Conservation (phyloP, 805 yeast genomes). For the Candida khao-thaluensis region DNA sequence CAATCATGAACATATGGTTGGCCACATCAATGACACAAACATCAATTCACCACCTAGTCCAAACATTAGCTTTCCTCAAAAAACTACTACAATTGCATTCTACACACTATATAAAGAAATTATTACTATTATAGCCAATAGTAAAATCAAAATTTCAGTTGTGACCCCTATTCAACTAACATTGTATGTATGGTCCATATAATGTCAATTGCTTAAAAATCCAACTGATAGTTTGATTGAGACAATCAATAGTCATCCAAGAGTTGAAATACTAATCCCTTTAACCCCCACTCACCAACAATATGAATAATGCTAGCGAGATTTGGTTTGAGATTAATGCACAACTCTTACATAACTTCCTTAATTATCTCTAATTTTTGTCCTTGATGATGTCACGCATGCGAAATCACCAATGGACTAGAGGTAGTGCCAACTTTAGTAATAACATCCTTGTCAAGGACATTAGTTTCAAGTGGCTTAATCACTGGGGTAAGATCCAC, state of each 20-base stretch:
- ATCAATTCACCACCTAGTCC: too few species aligned
- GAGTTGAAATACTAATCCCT: slow-evolving; percentile 10
- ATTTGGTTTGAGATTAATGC: slow-evolving; percentile 8
- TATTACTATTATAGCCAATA: slow-evolving; percentile 7
- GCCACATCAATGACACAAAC: too few species aligned
- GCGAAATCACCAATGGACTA: slow-evolving; percentile 11
- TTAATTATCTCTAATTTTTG: slow-evolving; percentile 12
- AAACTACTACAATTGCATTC: slow-evolving; percentile 1
- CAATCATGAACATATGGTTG: too few species aligned
- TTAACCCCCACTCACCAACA: slow-evolving; percentile 5
- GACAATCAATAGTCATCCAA: slow-evolving; percentile 13
- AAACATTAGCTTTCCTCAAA: neutral
- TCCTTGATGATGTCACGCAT: slow-evolving; percentile 15
- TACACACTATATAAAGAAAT: slow-evolving; percentile 6
- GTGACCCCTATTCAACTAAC: slow-evolving; percentile 19
- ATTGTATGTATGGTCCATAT: slow-evolving; percentile 15
- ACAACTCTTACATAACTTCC: slow-evolving; percentile 13
- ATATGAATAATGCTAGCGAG: neutral
- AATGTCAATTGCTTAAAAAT: slow-evolving; percentile 19
- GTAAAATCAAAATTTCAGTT: slow-evolving; percentile 15
- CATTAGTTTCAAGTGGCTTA: neutral
- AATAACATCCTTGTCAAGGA: slow-evolving; percentile 1
- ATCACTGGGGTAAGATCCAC: neutral
- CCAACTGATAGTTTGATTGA: slow-evolving; percentile 16
- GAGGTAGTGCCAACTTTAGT: neutral